Conservation (phyloP, 768 basidiomycete species). For the Russula olivacea region DNA sequence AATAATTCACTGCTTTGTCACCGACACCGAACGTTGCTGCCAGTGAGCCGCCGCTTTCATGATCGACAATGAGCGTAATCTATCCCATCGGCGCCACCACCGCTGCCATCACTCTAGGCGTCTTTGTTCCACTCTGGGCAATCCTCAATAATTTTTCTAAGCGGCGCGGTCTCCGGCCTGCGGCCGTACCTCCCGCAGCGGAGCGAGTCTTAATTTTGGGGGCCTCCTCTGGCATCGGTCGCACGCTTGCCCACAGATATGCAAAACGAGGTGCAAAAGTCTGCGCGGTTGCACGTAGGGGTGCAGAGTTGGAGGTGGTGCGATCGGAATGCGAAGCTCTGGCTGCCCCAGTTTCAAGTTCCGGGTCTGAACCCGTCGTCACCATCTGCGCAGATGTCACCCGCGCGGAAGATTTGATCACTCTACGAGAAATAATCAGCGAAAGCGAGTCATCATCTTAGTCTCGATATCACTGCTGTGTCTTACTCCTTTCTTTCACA, state of each 20-base stretch:
- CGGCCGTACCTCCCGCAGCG: slow-evolving; percentile 35
- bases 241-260: slow-evolving; percentile 62
- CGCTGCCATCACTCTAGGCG: slow-evolving; percentile 12
- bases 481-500: slow-evolving; percentile 29
- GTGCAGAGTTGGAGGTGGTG: slow-evolving; percentile 50
- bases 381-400: slow-evolving; percentile 59
- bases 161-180: slow-evolving; percentile 29
- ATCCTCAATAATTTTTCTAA: slow-evolving; percentile 1
- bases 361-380: slow-evolving; percentile 35
- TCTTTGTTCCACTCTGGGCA: slow-evolving; percentile 1
- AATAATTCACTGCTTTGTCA: not conserved
- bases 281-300: slow-evolving; percentile 67
- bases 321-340: slow-evolving; percentile 49
- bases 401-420: slow-evolving; percentile 59
- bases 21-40: not conserved
- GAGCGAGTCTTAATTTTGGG: slow-evolving; percentile 82
- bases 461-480: not conserved
- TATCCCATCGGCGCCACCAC: not conserved
- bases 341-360: slow-evolving; percentile 7
- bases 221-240: slow-evolving; percentile 79
- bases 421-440: slow-evolving; percentile 47
- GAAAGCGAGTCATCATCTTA: slow-evolving; percentile 41
- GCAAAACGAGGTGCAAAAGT: slow-evolving; percentile 67
- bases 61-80: not conserved
- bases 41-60: not conserved